phyloP scores from a whole-genome alignment of 2,329 filamentous ascomycete species.

The Escovopsis sp. region DNA sequence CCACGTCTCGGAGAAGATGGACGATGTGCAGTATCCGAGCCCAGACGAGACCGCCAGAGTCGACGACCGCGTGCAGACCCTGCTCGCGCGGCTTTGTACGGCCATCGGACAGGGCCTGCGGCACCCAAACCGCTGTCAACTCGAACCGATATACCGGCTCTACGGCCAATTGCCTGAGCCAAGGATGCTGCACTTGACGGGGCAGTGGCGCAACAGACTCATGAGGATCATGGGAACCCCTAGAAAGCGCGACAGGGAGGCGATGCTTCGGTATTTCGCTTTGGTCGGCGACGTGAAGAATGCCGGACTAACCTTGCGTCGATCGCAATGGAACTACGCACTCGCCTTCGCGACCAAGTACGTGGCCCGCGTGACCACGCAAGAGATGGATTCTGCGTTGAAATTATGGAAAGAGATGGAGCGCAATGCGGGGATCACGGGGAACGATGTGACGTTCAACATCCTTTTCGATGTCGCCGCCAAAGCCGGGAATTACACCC shows the following conservation, averaged over 20 bases:
- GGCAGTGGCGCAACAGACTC: slow-evolving; percentile 42
- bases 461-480: slow-evolving; percentile 80
- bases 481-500: slow-evolving; percentile 66
- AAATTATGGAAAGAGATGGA: slow-evolving; percentile 88
- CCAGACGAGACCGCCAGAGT: slow-evolving; percentile 22
- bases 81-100: slow-evolving; percentile 24
- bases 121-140: slow-evolving; percentile 23
- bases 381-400: slow-evolving; percentile 44
- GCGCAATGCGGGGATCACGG: slow-evolving; percentile 44
- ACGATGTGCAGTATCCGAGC: slow-evolving; percentile 32
- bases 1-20: slow-evolving; percentile 32
- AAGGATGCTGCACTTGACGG: slow-evolving; percentile 33
- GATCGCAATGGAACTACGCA: slow-evolving; percentile 68
- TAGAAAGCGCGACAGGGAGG: slow-evolving; percentile 36
- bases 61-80: slow-evolving; percentile 19
- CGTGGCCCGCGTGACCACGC: slow-evolving; percentile 44
- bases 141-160: slow-evolving; percentile 30
- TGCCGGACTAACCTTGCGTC: slow-evolving; percentile 51
- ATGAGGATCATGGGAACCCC: slow-evolving; percentile 54
- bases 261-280: slow-evolving; percentile 71
- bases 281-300: slow-evolving; percentile 71
- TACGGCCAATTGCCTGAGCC: slow-evolving; percentile 37
- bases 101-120: slow-evolving; percentile 26
- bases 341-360: slow-evolving; percentile 66
- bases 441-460: slow-evolving; percentile 75